These are phyloP conservation scores for Pleurostoma richardsiae DNA, from an alignment of 2,329 filamentous ascomycete genomes.

Conservation along the genomic window DNA sequence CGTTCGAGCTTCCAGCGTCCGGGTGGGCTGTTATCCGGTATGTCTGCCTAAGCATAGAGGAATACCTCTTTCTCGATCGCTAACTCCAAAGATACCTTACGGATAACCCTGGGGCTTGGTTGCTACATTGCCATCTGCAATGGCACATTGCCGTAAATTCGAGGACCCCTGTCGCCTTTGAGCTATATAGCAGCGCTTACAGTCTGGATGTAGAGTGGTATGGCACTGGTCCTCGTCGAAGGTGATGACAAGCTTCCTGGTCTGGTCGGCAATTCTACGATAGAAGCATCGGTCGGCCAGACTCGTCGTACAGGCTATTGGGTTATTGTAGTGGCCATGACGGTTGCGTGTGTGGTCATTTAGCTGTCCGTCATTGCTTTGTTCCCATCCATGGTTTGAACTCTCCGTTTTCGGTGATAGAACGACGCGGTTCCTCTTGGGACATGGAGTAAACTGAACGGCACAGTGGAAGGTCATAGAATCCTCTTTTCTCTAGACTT, in stretches of 20 bases:
- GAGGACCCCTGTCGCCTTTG: not conserved
- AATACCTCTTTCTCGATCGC: too few relatives aligned
- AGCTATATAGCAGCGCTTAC: not conserved
- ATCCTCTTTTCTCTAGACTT: too few relatives aligned
- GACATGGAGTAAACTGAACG: too few relatives aligned
- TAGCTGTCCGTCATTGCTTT: too few relatives aligned
- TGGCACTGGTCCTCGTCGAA: constrained; percentile 2
- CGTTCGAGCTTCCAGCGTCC: not conserved
- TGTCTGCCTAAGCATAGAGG: not conserved
- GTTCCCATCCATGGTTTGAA: too few relatives aligned
- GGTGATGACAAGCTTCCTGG: constrained; percentile 1
- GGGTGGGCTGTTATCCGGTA: constrained; percentile 1
- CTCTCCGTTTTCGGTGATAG: too few relatives aligned
- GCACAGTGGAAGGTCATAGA: too few relatives aligned
- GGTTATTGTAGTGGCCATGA: too few relatives aligned
- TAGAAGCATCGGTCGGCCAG: too few relatives aligned
- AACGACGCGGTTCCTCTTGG: too few relatives aligned
- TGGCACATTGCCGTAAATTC: constrained; percentile 1
- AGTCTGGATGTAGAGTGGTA: constrained; percentile 1
- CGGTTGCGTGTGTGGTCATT: too few relatives aligned
- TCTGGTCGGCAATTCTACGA: constrained; percentile 1
- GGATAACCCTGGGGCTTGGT: constrained; percentile 1
- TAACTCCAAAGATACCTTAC: not conserved
- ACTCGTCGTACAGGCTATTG: too few relatives aligned
- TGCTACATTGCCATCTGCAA: constrained; percentile 1